A percentile compares a stretch with the other conserved stretches of the same genome.
Conservation (phyloP, 2,329 filamentous ascomycete species). For the Basipetospora chlamydospora region DNA sequence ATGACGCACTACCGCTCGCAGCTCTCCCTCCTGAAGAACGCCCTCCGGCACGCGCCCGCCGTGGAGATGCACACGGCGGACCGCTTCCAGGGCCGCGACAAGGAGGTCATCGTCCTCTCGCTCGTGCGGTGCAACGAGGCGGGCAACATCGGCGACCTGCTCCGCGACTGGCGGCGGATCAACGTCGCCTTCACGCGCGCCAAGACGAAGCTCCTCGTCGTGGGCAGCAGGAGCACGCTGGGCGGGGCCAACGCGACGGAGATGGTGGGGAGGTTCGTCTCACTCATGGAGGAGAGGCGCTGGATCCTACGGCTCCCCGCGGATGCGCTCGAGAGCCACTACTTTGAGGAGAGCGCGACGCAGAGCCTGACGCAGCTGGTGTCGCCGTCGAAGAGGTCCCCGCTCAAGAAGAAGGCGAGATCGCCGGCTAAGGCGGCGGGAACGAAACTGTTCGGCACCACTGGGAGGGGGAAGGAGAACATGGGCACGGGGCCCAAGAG, state of each 20-base stretch:
- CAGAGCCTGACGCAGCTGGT: constrained; percentile 21
- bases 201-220: constrained; percentile 76
- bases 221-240: constrained; percentile 71
- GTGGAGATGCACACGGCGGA: constrained; percentile 96
- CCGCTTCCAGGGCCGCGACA: constrained; percentile 91
- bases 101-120: constrained; percentile 77
- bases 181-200: constrained; percentile 94
- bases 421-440: constrained; percentile 10
- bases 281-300: constrained; percentile 58
- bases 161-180: constrained; percentile 83
- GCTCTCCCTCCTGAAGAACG: constrained; percentile 65
- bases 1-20: constrained; percentile 97
- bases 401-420: constrained; percentile 15
- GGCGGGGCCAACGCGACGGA: constrained; percentile 48
- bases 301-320: constrained; percentile 66
- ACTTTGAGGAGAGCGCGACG: constrained; percentile 45
- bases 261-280: constrained; percentile 62
- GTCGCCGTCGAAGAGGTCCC: constrained; percentile 11
- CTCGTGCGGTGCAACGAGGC: constrained; percentile 78
- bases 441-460: constrained; percentile 7
- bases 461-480: constrained; percentile 28
- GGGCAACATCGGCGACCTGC: constrained; percentile 72
- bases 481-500: constrained; percentile 32
- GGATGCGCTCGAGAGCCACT: constrained; percentile 51
- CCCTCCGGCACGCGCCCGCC: constrained; percentile 34